Percentiles rank a stretch among this genome's conserved stretches.
Conservation (phyloP, 108 stramenopile species). For the Fragilaria crotonensis region DNA sequence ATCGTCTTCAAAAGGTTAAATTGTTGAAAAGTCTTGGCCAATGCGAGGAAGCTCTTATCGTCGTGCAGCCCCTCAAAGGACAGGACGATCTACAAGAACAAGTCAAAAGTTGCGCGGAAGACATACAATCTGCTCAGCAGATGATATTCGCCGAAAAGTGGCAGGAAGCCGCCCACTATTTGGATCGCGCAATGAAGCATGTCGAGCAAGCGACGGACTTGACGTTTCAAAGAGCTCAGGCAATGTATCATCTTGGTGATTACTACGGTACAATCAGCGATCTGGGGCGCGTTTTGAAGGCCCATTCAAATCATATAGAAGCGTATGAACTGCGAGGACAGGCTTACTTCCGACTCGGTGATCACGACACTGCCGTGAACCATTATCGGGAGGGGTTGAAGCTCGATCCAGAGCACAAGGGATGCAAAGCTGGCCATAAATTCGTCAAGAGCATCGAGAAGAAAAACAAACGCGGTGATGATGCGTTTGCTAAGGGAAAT, state of each 20-base stretch:
- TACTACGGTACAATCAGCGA: constrained; percentile 85
- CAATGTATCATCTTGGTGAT: constrained; percentile 59
- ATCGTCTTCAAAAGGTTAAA: constrained; percentile 65
- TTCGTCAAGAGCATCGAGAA: constrained; percentile 77
- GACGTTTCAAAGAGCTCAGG: constrained; percentile 62
- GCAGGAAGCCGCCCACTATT: constrained; percentile 33
- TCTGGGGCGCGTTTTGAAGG: constrained; percentile 82
- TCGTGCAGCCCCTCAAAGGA: constrained; percentile 12
- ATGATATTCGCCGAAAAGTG: constrained; percentile 36
- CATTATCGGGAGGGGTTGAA: constrained; percentile 93
- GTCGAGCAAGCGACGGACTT: constrained; percentile 73
- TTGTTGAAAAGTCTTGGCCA: constrained; percentile 62
- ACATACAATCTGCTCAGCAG: constrained; percentile 35
- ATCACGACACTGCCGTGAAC: constrained; percentile 79
- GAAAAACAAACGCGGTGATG: constrained; percentile 72
- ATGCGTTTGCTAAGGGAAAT: constrained; percentile 53
- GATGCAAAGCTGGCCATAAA: constrained; percentile 83
- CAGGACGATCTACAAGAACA: constrained; percentile 19
- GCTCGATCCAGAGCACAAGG: constrained; percentile 93
- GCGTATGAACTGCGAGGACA: constrained; percentile 83
- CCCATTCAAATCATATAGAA: constrained; percentile 66
- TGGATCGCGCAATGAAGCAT: constrained; percentile 35
- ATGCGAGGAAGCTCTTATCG: constrained; percentile 51
- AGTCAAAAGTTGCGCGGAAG: constrained; percentile 47
- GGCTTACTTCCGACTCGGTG: constrained; percentile 81